These are phyloP conservation scores for Powellomyces hirtus DNA, from an alignment of 192 early-diverging fungal genomes.

Conservation along the genomic window DNA sequence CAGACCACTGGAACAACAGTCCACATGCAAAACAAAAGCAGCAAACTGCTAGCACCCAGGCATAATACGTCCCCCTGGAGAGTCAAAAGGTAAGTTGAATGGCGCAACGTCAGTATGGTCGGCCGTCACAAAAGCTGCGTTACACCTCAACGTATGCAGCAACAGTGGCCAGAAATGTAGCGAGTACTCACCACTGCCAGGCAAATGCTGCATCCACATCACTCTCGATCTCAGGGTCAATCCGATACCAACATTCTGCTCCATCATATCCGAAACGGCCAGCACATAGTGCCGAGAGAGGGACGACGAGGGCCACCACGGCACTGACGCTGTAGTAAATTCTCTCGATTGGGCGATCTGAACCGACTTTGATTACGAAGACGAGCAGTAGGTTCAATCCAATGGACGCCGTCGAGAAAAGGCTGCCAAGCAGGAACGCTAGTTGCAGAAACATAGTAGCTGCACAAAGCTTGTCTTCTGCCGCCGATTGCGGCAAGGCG, in stretches of 20 bases:
- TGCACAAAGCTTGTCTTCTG: neutral
- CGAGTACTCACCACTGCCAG: conserved; percentile 18
- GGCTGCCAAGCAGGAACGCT: conserved; percentile 11
- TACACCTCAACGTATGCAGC: neutral
- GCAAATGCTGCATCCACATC: neutral
- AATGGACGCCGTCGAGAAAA: conserved; percentile 16
- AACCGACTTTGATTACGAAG: conserved; percentile 11
- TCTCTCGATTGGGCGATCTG: neutral
- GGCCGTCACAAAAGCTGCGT: neutral
- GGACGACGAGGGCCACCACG: conserved; percentile 5
- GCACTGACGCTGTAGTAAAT: conserved; percentile 1
- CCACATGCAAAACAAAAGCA: neutral
- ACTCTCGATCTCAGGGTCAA: neutral
- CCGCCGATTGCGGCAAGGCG: conserved; percentile 5
- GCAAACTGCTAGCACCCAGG: neutral
- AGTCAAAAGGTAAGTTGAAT: too few relatives aligned
- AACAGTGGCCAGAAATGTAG: neutral
- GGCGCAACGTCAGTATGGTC: too few relatives aligned
- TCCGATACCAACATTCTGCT: conserved; percentile 19
- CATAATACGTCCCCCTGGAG: neutral
- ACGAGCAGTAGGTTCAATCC: conserved; percentile 23
- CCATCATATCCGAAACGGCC: conserved; percentile 19
- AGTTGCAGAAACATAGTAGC: conserved; percentile 11
- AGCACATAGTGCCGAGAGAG: neutral
- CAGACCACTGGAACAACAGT: neutral